Percentiles rank a stretch among this genome's conserved stretches.
Conservation (phyloP, 2,329 filamentous ascomycete genomes). For the Phoma herbarum region DNA sequence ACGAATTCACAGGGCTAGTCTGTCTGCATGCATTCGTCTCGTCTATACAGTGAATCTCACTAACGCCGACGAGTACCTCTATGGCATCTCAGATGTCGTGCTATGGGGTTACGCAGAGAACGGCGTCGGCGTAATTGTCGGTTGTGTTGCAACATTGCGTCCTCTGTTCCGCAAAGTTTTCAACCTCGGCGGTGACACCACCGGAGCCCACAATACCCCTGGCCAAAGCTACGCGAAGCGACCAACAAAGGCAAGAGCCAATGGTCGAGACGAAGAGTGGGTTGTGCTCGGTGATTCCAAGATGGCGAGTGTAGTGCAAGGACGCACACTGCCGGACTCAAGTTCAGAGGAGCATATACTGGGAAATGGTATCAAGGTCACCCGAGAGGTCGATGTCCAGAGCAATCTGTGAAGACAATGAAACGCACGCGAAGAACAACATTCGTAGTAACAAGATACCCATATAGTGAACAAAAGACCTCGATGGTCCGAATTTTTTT, state of each 20-base stretch:
- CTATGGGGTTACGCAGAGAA: slow-evolving; percentile 52
- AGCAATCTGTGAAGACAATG: neutral
- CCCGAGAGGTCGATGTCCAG: neutral
- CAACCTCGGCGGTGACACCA: slow-evolving; percentile 27
- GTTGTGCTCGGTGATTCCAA: slow-evolving; percentile 12
- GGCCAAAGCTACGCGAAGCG: slow-evolving; percentile 3
- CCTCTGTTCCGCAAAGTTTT: slow-evolving; percentile 43
- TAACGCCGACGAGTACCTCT: slow-evolving; percentile 44
- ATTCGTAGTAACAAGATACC: neutral
- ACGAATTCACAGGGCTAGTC: slow-evolving; percentile 27
- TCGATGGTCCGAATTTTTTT: neutral
- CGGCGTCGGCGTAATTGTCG: slow-evolving; percentile 49
- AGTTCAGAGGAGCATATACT: slow-evolving; percentile 14
- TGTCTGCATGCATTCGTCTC: slow-evolving; percentile 46
- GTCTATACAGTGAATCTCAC: slow-evolving; percentile 50
- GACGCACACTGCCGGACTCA: slow-evolving; percentile 6
- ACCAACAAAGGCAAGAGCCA: neutral
- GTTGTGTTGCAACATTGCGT: slow-evolving; percentile 45
- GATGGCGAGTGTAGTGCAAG: slow-evolving; percentile 3
- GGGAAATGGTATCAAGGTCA: slow-evolving; percentile 7
- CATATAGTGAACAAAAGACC: neutral
- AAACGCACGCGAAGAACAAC: neutral
- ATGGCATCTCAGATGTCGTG: slow-evolving; percentile 46
- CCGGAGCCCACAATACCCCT: slow-evolving; percentile 6
- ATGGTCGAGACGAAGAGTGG: slow-evolving; percentile 15